Conservation (phyloP, 345 rosid species). For the Dipteronia sinensis region DNA sequence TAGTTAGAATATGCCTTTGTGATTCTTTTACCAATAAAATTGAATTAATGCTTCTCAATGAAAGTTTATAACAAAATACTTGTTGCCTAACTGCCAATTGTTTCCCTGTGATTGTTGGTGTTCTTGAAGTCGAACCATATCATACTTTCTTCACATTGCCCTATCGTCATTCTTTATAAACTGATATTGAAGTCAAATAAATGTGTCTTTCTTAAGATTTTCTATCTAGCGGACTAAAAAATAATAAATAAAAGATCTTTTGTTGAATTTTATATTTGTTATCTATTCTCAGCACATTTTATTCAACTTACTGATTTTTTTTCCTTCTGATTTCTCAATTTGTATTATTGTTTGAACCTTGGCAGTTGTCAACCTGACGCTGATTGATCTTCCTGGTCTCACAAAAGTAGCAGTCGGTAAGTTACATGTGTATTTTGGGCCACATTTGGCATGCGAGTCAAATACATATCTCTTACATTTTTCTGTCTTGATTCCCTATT, state of each 20-base stretch:
- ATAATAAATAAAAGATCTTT: too few relatives aligned
- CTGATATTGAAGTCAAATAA: background rate
- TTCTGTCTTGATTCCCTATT: background rate
- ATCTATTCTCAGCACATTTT: background rate
- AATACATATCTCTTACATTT: background rate
- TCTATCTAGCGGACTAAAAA: background rate
- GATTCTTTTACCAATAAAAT: background rate
- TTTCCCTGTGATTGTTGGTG: background rate
- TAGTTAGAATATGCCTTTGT: conserved; percentile 2
- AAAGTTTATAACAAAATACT: background rate
- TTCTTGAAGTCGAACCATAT: background rate
- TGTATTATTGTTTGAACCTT: conserved; percentile 23
- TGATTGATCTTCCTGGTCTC: conserved; percentile 99
- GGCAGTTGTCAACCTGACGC: conserved; percentile 96
- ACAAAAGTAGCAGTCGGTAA: conserved; percentile 99
- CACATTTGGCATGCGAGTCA: background rate
- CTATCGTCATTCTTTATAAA: background rate
- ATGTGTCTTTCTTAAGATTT: background rate
- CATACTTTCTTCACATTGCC: background rate
- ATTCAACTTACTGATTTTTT: background rate
- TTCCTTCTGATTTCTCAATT: background rate
- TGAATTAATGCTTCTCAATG: background rate
- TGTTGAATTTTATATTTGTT: background rate
- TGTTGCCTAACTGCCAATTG: background rate
- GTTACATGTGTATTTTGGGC: conserved; percentile 23